Percentiles rank a stretch among this genome's conserved stretches.
These are phyloP conservation scores for Takakia lepidozioides DNA, from an alignment of 225 moss, liverwort and hornwort species.

Conservation along the genomic window DNA sequence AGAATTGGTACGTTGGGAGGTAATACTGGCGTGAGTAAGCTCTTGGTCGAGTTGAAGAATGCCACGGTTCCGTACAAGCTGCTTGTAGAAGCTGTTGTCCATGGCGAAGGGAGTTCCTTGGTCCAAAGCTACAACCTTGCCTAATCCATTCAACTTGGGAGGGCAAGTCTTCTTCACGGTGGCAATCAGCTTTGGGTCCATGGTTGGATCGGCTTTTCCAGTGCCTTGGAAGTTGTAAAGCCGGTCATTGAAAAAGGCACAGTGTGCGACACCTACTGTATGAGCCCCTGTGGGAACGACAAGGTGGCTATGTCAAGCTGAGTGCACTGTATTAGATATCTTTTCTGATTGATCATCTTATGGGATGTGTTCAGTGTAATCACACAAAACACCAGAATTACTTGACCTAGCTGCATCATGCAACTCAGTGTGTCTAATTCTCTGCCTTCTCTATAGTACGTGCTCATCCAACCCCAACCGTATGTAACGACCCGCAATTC, in stretches of 20 bases:
- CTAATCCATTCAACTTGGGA: conserved; percentile 6
- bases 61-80: conserved; percentile 8
- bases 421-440: too few relatives aligned
- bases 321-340: too few relatives aligned
- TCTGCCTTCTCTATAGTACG: too few relatives aligned
- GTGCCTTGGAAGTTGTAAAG: conserved; percentile 9
- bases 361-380: too few relatives aligned
- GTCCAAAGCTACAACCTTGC: conserved; percentile 16
- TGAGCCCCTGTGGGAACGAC: conserved; percentile 39
- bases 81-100: conserved; percentile 18
- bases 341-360: too few relatives aligned
- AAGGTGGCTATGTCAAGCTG: conserved; percentile 42
- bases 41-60: conserved; percentile 26
- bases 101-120: conserved; percentile 14
- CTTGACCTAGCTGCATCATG: too few relatives aligned
- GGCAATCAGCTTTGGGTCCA: conserved; percentile 13
- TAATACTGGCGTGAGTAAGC: conserved; percentile 6
- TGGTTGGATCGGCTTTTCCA: conserved; percentile 19
- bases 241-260: conserved; percentile 8
- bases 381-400: too few relatives aligned
- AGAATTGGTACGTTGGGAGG: background rate
- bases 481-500: too few relatives aligned
- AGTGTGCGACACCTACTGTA: conserved; percentile 47
- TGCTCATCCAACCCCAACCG: too few relatives aligned
- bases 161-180: conserved; percentile 12